Evolutionary conservation across 768 basidiomycete genomes (phyloP), one percentile per base, ranked within the genome.

Genomic region (Lentinula raphanica): DNA sequence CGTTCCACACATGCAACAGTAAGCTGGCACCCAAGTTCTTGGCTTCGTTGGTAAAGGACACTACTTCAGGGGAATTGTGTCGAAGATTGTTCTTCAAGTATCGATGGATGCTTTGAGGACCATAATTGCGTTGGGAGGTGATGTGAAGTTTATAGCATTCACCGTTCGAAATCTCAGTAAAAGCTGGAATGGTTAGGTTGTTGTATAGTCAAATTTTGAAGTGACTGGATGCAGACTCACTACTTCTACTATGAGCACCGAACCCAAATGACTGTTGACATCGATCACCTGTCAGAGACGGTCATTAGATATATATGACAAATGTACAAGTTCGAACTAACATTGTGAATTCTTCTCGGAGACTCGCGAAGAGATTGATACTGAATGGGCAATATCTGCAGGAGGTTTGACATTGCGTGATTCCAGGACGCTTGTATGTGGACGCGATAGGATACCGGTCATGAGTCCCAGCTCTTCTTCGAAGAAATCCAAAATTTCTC

Each of bases 201-300:
- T n/a, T n/a, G n/a, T n/a, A n/a, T n/a, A 13, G 32, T 13, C 8
- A 35, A 8, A 13, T 35, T 35, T 8, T 7, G 9, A 35, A 35
- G 25, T 31, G 4, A 49, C n/a, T 3, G 17, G 5, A n/a, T 3
- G n/a, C 17, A 12, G 27, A 51, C 62, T 2, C 31, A 63, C 62
- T 63, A 23, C 35, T 58, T 42, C 40, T 17, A 0, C 45, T 36
- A 35, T 45, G 40, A 3, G 60, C 25, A 2, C 35, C 15, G 3
- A 63, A 42, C 0, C 60, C 62, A 31, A 49, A 57, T 13, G 59
- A 56, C 1, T 55, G 1, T 11, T 49, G 48, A 36, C 62, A 63
- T 38, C 59, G 62, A 11, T 54, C 53, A 31, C 62, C 62, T 63
- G 50, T 13, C 19, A 13, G 19, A 3, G 38, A 1, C 23, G 36